A percentile compares a stretch with the other conserved stretches of the same genome.
phyloP scores from a whole-genome alignment of 768 basidiomycete species.

The Russula earlei region DNA sequence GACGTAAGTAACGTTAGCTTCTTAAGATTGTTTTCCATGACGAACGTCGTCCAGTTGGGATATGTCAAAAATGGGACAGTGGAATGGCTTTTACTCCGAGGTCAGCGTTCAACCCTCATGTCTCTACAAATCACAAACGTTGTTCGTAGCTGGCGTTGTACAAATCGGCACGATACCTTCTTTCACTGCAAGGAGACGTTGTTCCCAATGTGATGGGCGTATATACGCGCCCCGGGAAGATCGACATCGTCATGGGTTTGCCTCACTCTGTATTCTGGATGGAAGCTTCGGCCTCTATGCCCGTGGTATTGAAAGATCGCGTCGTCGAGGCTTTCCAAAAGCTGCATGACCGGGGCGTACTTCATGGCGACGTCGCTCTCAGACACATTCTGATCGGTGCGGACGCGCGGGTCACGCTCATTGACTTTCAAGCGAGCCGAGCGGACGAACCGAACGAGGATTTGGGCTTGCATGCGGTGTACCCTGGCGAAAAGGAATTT shows the following conservation, averaged over 20 bases:
- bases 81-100: slow-evolving; percentile 35
- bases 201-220: slow-evolving; percentile 47
- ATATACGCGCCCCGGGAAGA: slow-evolving; percentile 30
- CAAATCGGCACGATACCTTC: slow-evolving; percentile 37
- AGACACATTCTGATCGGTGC: slow-evolving; percentile 45
- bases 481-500: slow-evolving; percentile 33
- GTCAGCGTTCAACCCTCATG: slow-evolving; percentile 19
- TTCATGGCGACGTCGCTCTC: slow-evolving; percentile 27
- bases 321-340: slow-evolving; percentile 42
- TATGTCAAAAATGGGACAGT: slow-evolving; percentile 25
- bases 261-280: slow-evolving; percentile 56
- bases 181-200: slow-evolving; percentile 41
- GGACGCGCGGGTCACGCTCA: slow-evolving; percentile 35
- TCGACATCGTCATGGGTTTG: slow-evolving; percentile 42
- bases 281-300: slow-evolving; percentile 50
- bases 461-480: slow-evolving; percentile 30
- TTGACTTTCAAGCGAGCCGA: slow-evolving; percentile 42
- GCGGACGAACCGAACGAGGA: slow-evolving; percentile 25
- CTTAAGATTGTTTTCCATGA: neutral
- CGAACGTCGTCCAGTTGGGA: slow-evolving; percentile 26
- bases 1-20: slow-evolving; percentile 5
- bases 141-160: slow-evolving; percentile 42
- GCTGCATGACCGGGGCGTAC: slow-evolving; percentile 29
- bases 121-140: slow-evolving; percentile 1
- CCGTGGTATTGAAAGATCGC: slow-evolving; percentile 40